phyloP scores from a whole-genome alignment of 371 early-diverging fungal species.

The Mortierella sp. region DNA sequence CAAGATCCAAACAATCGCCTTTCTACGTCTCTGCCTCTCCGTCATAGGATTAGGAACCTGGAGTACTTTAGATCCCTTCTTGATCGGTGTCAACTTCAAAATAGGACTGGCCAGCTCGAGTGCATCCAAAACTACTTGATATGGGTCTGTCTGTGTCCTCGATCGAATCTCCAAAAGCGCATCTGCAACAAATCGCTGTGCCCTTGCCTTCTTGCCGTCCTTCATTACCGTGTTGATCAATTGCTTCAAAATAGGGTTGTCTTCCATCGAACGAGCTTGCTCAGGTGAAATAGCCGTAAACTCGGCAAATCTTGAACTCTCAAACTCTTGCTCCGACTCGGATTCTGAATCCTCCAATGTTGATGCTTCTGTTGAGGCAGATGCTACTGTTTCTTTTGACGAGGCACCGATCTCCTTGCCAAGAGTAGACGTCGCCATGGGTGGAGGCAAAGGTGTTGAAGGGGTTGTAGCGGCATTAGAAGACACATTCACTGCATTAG shows the following conservation, averaged over 20 bases:
- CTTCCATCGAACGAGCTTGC: slow-evolving; percentile 46
- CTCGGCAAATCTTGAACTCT: slow-evolving; percentile 24
- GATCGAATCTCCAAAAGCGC: slow-evolving; percentile 79
- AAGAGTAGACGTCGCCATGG: slow-evolving; percentile 18
- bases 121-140: slow-evolving; percentile 74
- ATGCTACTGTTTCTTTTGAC: slow-evolving; percentile 6
- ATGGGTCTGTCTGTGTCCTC: slow-evolving; percentile 76
- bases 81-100: slow-evolving; percentile 76
- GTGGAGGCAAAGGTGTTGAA: slow-evolving; percentile 44
- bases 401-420: neutral
- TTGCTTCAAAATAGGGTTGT: slow-evolving; percentile 81
- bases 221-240: slow-evolving; percentile 90
- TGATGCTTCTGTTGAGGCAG: slow-evolving; percentile 3
- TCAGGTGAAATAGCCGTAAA: slow-evolving; percentile 25
- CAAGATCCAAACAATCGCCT: slow-evolving; percentile 91
- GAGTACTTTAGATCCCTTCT: slow-evolving; percentile 85
- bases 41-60: slow-evolving; percentile 85
- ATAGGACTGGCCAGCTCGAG: slow-evolving; percentile 84
- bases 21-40: slow-evolving; percentile 84
- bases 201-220: slow-evolving; percentile 85
- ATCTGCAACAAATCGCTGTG: slow-evolving; percentile 76
- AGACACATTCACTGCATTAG: slow-evolving; percentile 20
- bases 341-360: slow-evolving; percentile 9
- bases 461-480: slow-evolving; percentile 33
- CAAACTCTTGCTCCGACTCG: slow-evolving; percentile 2